A percentile compares a stretch with the other conserved stretches of the same genome.
These are phyloP conservation scores for Pestalotiopsis sp. DNA, from an alignment of 2,329 filamentous ascomycete species.

Conservation along the genomic window DNA sequence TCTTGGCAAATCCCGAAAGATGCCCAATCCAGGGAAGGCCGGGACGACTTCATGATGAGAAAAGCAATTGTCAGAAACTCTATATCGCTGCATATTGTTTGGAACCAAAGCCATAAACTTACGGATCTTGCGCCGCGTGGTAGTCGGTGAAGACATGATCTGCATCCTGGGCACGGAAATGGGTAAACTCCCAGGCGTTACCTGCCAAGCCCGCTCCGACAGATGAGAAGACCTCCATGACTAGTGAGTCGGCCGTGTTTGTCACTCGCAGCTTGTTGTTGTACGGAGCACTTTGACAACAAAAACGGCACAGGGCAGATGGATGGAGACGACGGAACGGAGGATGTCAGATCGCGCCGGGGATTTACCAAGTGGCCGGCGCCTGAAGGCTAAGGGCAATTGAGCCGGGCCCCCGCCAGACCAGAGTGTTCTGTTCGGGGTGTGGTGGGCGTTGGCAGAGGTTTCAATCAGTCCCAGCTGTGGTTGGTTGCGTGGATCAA, in stretches of 20 bases:
- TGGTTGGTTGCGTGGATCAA: no score
- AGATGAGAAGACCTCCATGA: constrained; percentile 10
- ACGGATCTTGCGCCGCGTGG: neutral
- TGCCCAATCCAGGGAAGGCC: constrained; percentile 40
- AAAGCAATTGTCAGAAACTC: neutral
- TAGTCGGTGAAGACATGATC: neutral
- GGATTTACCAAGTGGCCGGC: neutral
- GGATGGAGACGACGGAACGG: neutral
- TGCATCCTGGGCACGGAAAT: neutral
- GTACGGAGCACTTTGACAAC: neutral
- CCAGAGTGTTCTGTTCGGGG: neutral
- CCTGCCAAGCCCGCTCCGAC: neutral
- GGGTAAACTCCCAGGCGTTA: neutral
- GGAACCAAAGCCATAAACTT: neutral
- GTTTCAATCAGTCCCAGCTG: no score
- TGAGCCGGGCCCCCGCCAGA: neutral
- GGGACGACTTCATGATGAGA: neutral
- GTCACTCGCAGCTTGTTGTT: neutral
- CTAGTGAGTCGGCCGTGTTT: neutral
- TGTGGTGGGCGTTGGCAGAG: no score
- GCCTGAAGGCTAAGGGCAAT: neutral
- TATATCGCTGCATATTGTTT: neutral
- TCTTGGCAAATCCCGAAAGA: constrained; percentile 40
- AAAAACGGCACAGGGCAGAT: neutral
- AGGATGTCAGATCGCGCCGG: neutral